Evolutionary conservation across 1,284 basidiomycete species (phyloP), one percentile per base, ranked within the genome.

Genomic region (Takashimella tepidaria): DNA sequence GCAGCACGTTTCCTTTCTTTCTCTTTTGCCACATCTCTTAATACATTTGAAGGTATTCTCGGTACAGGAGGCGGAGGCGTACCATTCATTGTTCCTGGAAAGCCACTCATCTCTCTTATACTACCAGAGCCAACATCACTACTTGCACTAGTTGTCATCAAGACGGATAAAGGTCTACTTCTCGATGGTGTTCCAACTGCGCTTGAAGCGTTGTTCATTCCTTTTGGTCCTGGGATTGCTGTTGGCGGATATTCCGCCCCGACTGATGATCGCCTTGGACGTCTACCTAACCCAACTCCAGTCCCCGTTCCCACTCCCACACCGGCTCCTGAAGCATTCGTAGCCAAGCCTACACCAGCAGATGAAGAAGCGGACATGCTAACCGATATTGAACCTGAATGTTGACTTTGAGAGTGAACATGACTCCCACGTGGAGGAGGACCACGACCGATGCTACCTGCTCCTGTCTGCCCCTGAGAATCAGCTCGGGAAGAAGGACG

Each of bases 51-150:
- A 19, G 71, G 71, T 49, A 73, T 73, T 40, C 69, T 56, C 21
- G 71, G 69, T 3, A 72, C 67, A 26, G 68, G 69, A 12, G 71
- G 69, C 8, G 67, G 69, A 21, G 67, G 57, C 44, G 54, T 55
- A 26, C 41, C 60, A n/a, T n/a, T n/a, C n/a, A n/a, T n/a, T n/a
- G n/a, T n/a, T n/a, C n/a, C n/a, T n/a, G n/a, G n/a, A n/a, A n/a
- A n/a, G n/a, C n/a, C n/a, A n/a, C n/a, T n/a, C n/a, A n/a, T n/a
- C n/a, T n/a, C n/a, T n/a, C n/a, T n/a, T n/a, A n/a, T n/a, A n/a
- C n/a, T n/a, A n/a, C n/a, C n/a, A n/a, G n/a, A n/a, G n/a, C n/a
- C n/a, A n/a, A n/a, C n/a, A n/a, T n/a, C n/a, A n/a, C n/a, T n/a
- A n/a, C n/a, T n/a, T n/a, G n/a, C n/a, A n/a, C n/a, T n/a, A n/a